Conservation (phyloP, 108 stramenopile species). For the Discostella stelligeroides region DNA sequence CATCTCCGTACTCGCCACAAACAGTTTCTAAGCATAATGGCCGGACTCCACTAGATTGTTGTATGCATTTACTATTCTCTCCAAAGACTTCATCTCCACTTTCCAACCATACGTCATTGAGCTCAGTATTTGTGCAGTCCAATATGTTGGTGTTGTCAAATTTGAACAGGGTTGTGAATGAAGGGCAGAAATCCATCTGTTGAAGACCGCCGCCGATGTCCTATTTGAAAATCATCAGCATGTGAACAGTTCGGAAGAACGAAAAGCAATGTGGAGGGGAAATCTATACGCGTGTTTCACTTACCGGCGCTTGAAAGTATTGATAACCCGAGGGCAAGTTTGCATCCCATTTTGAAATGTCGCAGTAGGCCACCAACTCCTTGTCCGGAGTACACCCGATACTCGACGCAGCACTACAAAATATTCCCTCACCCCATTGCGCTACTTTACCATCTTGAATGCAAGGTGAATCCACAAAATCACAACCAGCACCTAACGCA, state of each 20-base stretch:
- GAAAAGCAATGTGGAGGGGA: neutral
- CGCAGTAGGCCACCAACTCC: slow-evolving; percentile 35
- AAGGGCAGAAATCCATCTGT: slow-evolving; percentile 48
- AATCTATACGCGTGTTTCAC: neutral
- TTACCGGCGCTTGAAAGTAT: slow-evolving; percentile 33
- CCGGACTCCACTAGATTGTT: slow-evolving; percentile 26
- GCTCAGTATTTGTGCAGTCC: slow-evolving; percentile 27
- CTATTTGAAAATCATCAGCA: neutral
- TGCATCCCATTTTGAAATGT: slow-evolving; percentile 40
- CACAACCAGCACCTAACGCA: slow-evolving; percentile 59
- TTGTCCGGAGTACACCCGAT: slow-evolving; percentile 47
- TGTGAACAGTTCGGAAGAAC: neutral
- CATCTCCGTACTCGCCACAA: slow-evolving; percentile 30
- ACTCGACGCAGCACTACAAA: slow-evolving; percentile 25
- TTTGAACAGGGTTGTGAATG: slow-evolving; percentile 33
- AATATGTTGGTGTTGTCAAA: slow-evolving; percentile 29
- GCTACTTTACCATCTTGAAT: slow-evolving; percentile 46
- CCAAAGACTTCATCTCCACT: slow-evolving; percentile 35
- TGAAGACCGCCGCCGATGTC: slow-evolving; percentile 39
- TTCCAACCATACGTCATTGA: slow-evolving; percentile 30
- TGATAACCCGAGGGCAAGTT: slow-evolving; percentile 45
- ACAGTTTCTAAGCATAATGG: slow-evolving; percentile 32
- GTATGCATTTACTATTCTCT: slow-evolving; percentile 31
- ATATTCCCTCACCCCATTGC: slow-evolving; percentile 34
- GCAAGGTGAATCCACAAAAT: slow-evolving; percentile 53